These are phyloP conservation scores for Entrophospora sp. DNA, from an alignment of 192 early-diverging fungal species.

Conservation along the genomic window DNA sequence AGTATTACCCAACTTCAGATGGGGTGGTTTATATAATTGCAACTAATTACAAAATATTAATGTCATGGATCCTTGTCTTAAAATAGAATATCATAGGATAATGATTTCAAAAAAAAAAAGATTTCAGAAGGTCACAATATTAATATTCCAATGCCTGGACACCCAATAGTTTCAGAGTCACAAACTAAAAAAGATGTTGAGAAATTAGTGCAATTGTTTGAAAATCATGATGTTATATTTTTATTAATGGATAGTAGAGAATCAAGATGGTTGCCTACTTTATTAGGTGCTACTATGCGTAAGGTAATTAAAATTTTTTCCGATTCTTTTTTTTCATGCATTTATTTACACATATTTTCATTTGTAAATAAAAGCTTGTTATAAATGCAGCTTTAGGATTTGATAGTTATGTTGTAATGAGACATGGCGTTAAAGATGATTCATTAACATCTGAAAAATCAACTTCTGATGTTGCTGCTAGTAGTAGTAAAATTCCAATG, in stretches of 20 bases:
- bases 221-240: constrained; percentile 77
- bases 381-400: constrained; percentile 94
- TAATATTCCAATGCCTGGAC: constrained; percentile 97
- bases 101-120: too few species aligned
- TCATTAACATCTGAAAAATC: neutral
- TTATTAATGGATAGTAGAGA: constrained; percentile 93
- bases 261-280: constrained; percentile 89
- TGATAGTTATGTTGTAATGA: constrained; percentile 92
- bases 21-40: too few species aligned
- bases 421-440: constrained; percentile 65
- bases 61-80: too few species aligned
- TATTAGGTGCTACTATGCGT: constrained; percentile 62
- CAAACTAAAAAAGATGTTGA: constrained; percentile 37
- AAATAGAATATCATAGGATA: too few species aligned
- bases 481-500: neutral
- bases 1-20: too few species aligned
- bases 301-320: constrained; percentile 45
- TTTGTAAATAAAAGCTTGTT: constrained; percentile 48
- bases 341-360: neutral
- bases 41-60: too few species aligned
- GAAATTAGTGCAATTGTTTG: constrained; percentile 56
- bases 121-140: constrained; percentile 59
- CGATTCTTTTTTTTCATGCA: neutral
- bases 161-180: constrained; percentile 44
- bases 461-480: neutral